Evolutionary conservation across 83 land plant genomes (phyloP).

Genomic region (Diphasiastrum complanatum): DNA sequence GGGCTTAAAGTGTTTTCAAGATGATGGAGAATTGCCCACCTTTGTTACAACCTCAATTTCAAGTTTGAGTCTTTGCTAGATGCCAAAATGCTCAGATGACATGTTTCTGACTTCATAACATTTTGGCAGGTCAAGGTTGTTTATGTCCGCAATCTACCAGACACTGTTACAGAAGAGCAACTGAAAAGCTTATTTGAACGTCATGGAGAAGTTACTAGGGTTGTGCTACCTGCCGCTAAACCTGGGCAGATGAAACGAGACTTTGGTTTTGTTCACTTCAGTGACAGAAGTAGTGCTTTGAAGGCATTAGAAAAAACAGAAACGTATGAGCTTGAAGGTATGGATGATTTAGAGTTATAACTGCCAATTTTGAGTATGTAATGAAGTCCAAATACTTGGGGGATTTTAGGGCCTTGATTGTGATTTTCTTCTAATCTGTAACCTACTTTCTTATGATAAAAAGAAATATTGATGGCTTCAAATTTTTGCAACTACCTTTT

Average conservation of each 20-base stretch:
- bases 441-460: not conserved
- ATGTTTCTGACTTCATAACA: too few relatives aligned
- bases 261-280: constrained; percentile 88
- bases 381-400: too few relatives aligned
- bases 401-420: too few relatives aligned
- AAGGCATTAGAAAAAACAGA: constrained; percentile 83
- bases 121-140: constrained; percentile 86
- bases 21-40: too few relatives aligned
- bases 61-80: too few relatives aligned
- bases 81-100: too few relatives aligned
- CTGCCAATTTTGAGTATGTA: not conserved
- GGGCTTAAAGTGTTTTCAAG: too few relatives aligned
- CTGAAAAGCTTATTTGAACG: constrained; percentile 52
- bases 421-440: too few relatives aligned
- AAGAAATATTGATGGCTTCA: too few relatives aligned
- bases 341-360: not conserved
- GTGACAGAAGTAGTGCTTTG: constrained; percentile 78
- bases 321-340: constrained; percentile 84
- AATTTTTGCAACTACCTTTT: too few relatives aligned
- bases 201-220: constrained; percentile 84
- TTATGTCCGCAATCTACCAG: constrained; percentile 80
- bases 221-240: constrained; percentile 78
- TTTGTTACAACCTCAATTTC: too few relatives aligned
- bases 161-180: constrained; percentile 54
- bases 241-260: constrained; percentile 76